phyloP scores from a whole-genome alignment of 2,329 filamentous ascomycete genomes.

The Gremmenia infestans region DNA sequence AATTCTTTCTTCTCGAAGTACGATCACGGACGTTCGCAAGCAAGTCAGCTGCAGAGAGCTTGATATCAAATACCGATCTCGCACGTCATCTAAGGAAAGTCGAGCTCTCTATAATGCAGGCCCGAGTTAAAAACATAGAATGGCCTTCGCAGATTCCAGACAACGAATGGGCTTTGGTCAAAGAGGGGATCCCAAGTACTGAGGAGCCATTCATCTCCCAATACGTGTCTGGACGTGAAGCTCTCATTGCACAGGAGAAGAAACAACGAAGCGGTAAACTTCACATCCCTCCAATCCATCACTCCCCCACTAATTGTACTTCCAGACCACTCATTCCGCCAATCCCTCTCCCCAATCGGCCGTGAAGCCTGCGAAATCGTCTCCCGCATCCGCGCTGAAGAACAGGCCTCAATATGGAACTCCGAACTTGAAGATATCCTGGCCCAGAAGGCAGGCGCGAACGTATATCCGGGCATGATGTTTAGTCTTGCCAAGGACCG shows the following conservation, averaged over 20 bases:
- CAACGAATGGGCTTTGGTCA: constrained; percentile 55
- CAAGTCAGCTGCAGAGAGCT: neutral
- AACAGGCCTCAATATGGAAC: constrained; percentile 74
- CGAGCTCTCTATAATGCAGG: constrained; percentile 15
- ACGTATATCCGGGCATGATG: constrained; percentile 87
- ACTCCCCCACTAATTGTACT: constrained; percentile 28
- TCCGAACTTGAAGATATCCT: constrained; percentile 65
- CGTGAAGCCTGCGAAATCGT: constrained; percentile 75
- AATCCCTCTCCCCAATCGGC: constrained; percentile 74
- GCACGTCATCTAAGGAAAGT: neutral
- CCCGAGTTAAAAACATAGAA: constrained; percentile 22
- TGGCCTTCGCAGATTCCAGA: constrained; percentile 35
- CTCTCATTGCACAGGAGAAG: constrained; percentile 75
- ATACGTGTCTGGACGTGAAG: constrained; percentile 71
- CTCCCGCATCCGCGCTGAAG: constrained; percentile 69
- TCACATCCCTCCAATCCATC: constrained; percentile 1
- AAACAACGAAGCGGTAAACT: constrained; percentile 70
- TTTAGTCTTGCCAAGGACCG: constrained; percentile 79
- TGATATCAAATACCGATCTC: neutral
- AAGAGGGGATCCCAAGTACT: constrained; percentile 49
- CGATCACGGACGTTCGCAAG: neutral
- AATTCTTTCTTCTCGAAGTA: neutral
- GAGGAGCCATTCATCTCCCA: constrained; percentile 76
- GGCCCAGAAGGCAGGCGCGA: constrained; percentile 55
- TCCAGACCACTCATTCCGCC: constrained; percentile 63